phyloP scores from a whole-genome alignment of 2,329 filamentous ascomycete genomes.

The Fusarium tricinctum region DNA sequence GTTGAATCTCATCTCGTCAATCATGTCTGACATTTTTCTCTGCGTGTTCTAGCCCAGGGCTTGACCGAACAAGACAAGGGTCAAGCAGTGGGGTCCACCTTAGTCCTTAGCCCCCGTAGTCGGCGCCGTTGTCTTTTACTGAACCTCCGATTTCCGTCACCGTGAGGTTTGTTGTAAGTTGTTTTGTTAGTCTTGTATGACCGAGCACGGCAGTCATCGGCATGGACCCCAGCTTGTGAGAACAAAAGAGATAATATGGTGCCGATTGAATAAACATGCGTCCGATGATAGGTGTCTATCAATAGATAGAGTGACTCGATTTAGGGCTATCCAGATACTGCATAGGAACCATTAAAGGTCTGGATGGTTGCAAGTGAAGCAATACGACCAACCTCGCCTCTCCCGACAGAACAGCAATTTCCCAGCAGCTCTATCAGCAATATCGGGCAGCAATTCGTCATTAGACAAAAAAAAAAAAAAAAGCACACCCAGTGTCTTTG shows the following conservation, averaged over 20 bases:
- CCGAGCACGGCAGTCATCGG: constrained; percentile 38
- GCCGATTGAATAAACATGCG: constrained; percentile 4
- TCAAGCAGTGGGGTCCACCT: constrained; percentile 27
- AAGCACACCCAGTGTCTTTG: constrained; percentile 4
- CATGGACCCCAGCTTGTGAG: constrained; percentile 15
- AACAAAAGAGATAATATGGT: background rate
- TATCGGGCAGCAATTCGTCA: constrained; percentile 22
- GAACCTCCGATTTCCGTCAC: constrained; percentile 40
- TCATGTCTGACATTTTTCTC: constrained; percentile 35
- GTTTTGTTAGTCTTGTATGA: constrained; percentile 22
- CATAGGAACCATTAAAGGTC: constrained; percentile 17
- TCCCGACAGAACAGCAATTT: constrained; percentile 18
- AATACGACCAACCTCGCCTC: constrained; percentile 9
- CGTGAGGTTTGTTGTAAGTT: constrained; percentile 15
- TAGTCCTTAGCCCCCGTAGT: constrained; percentile 36
- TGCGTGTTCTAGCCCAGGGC: constrained; percentile 31
- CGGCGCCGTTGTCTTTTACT: constrained; percentile 33
- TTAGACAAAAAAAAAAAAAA: background rate
- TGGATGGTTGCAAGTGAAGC: constrained; percentile 7
- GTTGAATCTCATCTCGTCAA: constrained; percentile 37
- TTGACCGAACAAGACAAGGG: constrained; percentile 19
- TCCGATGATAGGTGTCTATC: constrained; percentile 15
- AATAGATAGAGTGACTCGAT: constrained; percentile 16
- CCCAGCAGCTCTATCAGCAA: constrained; percentile 24
- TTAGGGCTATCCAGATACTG: constrained; percentile 34